phyloP scores from a whole-genome alignment of 225 moss, liverwort and hornwort genomes.

The Asterella californica region DNA sequence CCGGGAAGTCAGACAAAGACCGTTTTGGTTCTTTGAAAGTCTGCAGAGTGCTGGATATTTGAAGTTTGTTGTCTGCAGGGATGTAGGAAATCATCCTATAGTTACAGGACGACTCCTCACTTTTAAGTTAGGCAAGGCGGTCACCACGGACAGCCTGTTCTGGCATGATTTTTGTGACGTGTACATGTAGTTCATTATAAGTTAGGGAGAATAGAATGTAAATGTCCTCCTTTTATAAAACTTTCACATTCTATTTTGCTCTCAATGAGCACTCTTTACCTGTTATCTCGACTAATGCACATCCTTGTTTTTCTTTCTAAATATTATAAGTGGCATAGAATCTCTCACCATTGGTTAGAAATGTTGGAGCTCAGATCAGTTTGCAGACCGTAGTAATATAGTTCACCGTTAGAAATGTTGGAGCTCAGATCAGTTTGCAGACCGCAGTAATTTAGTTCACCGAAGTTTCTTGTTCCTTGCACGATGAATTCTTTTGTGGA shows the following conservation, averaged over 20 bases:
- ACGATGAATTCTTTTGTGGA: too few species aligned
- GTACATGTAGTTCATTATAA: conserved; percentile 17
- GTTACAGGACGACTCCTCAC: neutral
- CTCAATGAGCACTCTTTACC: neutral
- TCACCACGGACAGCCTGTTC: conserved; percentile 3
- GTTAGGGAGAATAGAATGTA: conserved; percentile 4
- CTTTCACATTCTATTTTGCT: neutral
- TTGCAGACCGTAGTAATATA: too few species aligned
- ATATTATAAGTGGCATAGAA: too few species aligned
- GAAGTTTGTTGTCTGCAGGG: neutral
- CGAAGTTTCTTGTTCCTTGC: too few species aligned
- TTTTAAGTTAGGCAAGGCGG: neutral
- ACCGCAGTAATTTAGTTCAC: too few species aligned
- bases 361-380: too few species aligned
- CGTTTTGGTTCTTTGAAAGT: neutral
- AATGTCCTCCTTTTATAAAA: conserved; percentile 8
- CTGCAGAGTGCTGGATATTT: neutral
- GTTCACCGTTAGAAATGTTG: too few species aligned
- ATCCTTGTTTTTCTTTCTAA: too few species aligned
- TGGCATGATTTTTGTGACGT: conserved; percentile 14
- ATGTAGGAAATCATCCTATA: neutral
- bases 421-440: too few species aligned
- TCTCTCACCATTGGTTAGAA: too few species aligned
- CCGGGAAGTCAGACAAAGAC: neutral
- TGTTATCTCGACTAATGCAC: too few species aligned